Conservation (phyloP, 106 monocot species). For the Alisma plantagoaquatica region DNA sequence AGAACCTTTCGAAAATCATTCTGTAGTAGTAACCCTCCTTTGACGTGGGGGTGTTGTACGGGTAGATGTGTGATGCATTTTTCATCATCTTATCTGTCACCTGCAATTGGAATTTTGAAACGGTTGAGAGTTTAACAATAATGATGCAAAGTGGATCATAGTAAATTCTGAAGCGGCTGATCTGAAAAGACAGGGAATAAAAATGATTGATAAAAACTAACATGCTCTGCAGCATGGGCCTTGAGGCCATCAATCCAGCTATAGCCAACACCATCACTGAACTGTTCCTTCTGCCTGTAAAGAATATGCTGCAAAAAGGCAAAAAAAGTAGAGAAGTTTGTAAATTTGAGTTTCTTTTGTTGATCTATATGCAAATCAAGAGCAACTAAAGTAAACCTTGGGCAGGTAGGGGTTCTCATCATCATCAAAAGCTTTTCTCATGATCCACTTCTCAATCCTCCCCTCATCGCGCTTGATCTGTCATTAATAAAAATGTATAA, state of each 20-base stretch:
- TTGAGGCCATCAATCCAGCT: constrained; percentile 80
- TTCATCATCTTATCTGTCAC: constrained; percentile 59
- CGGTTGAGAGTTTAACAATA: background rate
- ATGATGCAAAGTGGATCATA: background rate
- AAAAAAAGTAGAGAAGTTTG: background rate
- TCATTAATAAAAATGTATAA: background rate
- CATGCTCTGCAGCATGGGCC: constrained; percentile 45
- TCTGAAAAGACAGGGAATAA: background rate
- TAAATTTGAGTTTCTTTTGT: background rate
- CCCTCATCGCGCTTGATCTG: constrained; percentile 38
- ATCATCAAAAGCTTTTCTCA: constrained; percentile 66
- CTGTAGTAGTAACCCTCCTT: constrained; percentile 77
- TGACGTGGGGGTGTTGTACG: constrained; percentile 58
- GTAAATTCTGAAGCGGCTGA: too few relatives aligned
- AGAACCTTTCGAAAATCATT: constrained; percentile 68
- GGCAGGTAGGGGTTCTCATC: constrained; percentile 65
- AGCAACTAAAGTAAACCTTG: constrained; percentile 22
- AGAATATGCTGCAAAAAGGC: constrained; percentile 29
- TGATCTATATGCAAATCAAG: background rate
- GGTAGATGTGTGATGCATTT: constrained; percentile 50
- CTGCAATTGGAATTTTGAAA: constrained; percentile 12
- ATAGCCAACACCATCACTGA: constrained; percentile 75
- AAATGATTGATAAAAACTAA: constrained; percentile 1
- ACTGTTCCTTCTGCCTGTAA: constrained; percentile 64
- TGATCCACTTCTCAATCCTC: constrained; percentile 59